These are phyloP conservation scores for Anacardium occidentale DNA, from an alignment of 345 rosid genomes.

Conservation along the genomic window DNA sequence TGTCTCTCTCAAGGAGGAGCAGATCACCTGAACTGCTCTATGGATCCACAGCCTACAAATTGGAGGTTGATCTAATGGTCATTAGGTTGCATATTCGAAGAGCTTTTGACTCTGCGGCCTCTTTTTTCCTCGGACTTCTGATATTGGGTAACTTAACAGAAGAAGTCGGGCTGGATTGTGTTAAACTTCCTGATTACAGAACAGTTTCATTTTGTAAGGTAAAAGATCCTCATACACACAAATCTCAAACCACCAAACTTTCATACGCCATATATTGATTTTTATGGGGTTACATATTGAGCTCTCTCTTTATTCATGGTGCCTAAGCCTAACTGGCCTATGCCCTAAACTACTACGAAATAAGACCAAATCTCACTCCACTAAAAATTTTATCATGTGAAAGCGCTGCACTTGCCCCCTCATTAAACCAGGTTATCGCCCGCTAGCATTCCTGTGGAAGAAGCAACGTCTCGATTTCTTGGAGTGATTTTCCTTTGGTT, in stretches of 20 bases:
- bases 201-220: slow-evolving; percentile 75
- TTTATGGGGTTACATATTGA: not conserved
- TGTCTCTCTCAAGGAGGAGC: slow-evolving; percentile 93
- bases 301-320: no score
- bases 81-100: slow-evolving; percentile 83
- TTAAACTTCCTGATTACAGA: slow-evolving; percentile 72
- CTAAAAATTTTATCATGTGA: no score
- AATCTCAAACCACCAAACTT: not conserved
- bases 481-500: slow-evolving; percentile 96
- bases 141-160: slow-evolving; percentile 82
- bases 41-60: slow-evolving; percentile 77
- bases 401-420: no score
- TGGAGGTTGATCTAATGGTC: slow-evolving; percentile 91
- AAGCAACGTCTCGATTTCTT: slow-evolving; percentile 95
- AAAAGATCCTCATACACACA: slow-evolving; percentile 39
- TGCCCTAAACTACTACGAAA: not conserved
- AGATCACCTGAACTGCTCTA: slow-evolving; percentile 88
- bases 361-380: not conserved
- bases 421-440: no score
- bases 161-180: slow-evolving; percentile 73
- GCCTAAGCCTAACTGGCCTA: no score
- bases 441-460: slow-evolving; percentile 52
- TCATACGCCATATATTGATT: not conserved
- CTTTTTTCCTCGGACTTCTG: slow-evolving; percentile 80
- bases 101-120: slow-evolving; percentile 72